These are phyloP conservation scores for Scedosporium dehoogii DNA, from an alignment of 2,329 filamentous ascomycete species.

Conservation along the genomic window DNA sequence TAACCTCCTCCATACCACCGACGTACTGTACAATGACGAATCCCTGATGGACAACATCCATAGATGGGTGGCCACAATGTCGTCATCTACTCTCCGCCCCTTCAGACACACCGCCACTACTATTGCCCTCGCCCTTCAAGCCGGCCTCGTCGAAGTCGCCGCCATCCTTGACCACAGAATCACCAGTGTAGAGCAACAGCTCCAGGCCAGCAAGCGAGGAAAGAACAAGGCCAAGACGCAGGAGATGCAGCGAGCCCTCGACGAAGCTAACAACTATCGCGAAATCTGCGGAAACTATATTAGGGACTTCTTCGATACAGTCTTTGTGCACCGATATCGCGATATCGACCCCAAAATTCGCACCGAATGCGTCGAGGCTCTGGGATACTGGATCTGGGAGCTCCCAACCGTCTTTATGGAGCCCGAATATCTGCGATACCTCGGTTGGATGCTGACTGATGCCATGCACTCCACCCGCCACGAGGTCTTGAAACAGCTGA, in stretches of 20 bases:
- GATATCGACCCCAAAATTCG: conserved; percentile 87
- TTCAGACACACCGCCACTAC: conserved; percentile 93
- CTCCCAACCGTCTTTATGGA: conserved; percentile 86
- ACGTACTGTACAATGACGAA: conserved; percentile 65
- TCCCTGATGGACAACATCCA: conserved; percentile 81
- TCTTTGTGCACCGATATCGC: conserved; percentile 92
- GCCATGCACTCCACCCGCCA: conserved; percentile 61
- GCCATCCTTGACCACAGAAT: conserved; percentile 61
- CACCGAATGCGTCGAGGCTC: conserved; percentile 74
- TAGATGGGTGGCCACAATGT: conserved; percentile 85
- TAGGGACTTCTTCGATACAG: conserved; percentile 79
- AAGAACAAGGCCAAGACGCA: conserved; percentile 71
- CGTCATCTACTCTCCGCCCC: conserved; percentile 74
- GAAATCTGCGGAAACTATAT: conserved; percentile 62
- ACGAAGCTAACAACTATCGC: conserved; percentile 59
- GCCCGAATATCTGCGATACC: conserved; percentile 79
- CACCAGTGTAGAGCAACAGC: conserved; percentile 67
- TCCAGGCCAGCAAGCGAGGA: conserved; percentile 62
- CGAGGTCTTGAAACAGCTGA: conserved; percentile 80
- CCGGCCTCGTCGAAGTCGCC: conserved; percentile 64
- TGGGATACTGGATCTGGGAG: conserved; percentile 80
- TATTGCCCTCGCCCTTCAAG: conserved; percentile 69
- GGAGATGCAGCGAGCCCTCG: conserved; percentile 61
- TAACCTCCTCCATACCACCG: conserved; percentile 69
- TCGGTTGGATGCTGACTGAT: conserved; percentile 94